phyloP scores from a whole-genome alignment of 73 alveolate genomes.

The Blepharisma stoltei region DNA sequence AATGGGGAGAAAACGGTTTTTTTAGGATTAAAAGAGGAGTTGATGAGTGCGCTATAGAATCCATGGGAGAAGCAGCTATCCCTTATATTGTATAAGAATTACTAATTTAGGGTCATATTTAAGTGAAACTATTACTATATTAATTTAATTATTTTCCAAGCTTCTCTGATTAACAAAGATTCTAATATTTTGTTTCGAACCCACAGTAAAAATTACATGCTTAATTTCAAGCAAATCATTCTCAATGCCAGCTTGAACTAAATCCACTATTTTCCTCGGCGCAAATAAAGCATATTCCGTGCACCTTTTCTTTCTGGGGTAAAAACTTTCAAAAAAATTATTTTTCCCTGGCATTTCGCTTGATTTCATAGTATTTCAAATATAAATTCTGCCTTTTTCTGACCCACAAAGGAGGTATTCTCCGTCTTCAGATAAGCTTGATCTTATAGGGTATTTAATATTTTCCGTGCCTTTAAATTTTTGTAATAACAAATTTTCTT shows the following conservation, averaged over 20 bases:
- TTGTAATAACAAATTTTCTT: slow-evolving; percentile 53
- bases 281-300: too few relatives aligned
- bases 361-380: slow-evolving; percentile 56
- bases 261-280: too few relatives aligned
- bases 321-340: too few relatives aligned
- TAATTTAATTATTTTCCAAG: too few relatives aligned
- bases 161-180: too few relatives aligned
- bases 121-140: too few relatives aligned
- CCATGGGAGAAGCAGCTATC: slow-evolving; percentile 47
- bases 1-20: slow-evolving; percentile 92
- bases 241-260: too few relatives aligned
- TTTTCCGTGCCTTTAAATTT: slow-evolving; percentile 78
- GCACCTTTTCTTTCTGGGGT: too few relatives aligned
- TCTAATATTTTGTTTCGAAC: too few relatives aligned
- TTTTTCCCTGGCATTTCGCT: not conserved
- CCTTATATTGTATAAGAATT: slow-evolving; percentile 31
- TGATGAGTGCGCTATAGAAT: slow-evolving; percentile 71
- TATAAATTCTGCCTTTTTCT: slow-evolving; percentile 80
- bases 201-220: too few relatives aligned
- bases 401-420: slow-evolving; percentile 75
- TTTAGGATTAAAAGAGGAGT: slow-evolving; percentile 70
- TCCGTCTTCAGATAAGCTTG: slow-evolving; percentile 56
- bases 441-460: slow-evolving; percentile 60
- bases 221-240: too few relatives aligned
- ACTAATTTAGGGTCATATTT: not conserved